A percentile compares a stretch with the other conserved stretches of the same genome.
phyloP scores from a whole-genome alignment of 2,329 filamentous ascomycete species.

The Trichophyton equinum region DNA sequence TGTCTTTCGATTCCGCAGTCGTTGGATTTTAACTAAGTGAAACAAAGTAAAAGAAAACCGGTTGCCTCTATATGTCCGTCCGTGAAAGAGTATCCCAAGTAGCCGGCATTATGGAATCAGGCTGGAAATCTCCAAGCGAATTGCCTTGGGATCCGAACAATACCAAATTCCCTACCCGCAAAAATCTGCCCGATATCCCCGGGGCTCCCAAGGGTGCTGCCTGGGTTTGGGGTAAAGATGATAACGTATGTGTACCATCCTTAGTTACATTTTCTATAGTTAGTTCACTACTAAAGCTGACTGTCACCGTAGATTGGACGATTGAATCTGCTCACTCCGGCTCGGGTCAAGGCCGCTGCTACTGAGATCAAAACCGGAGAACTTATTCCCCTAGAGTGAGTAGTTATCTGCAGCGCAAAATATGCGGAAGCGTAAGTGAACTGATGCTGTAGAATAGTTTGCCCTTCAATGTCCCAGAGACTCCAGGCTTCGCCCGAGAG shows the following conservation, averaged over 20 bases:
- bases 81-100: constrained; percentile 10
- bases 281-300: neutral
- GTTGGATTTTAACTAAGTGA: too few species aligned
- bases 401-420: neutral
- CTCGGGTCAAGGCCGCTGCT: constrained; percentile 41
- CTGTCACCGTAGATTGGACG: constrained; percentile 24
- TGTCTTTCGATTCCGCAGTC: too few species aligned
- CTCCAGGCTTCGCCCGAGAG: constrained; percentile 42
- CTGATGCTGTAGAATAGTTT: constrained; percentile 25
- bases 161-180: constrained; percentile 40
- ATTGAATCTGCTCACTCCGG: constrained; percentile 45
- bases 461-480: constrained; percentile 40
- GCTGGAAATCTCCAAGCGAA: constrained; percentile 17
- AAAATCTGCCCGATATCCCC: constrained; percentile 40
- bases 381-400: constrained; percentile 42
- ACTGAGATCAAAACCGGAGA: constrained; percentile 45
- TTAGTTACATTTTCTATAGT: neutral
- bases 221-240: constrained; percentile 49
- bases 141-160: constrained; percentile 44
- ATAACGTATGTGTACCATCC: constrained; percentile 30
- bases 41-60: too few species aligned
- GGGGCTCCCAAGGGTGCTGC: constrained; percentile 44
- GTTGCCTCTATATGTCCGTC: neutral
- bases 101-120: constrained; percentile 11
- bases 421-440: neutral